Percentiles rank a stretch among this genome's conserved stretches.
Conservation (phyloP, 768 basidiomycete species). For the Collybia nuda region DNA sequence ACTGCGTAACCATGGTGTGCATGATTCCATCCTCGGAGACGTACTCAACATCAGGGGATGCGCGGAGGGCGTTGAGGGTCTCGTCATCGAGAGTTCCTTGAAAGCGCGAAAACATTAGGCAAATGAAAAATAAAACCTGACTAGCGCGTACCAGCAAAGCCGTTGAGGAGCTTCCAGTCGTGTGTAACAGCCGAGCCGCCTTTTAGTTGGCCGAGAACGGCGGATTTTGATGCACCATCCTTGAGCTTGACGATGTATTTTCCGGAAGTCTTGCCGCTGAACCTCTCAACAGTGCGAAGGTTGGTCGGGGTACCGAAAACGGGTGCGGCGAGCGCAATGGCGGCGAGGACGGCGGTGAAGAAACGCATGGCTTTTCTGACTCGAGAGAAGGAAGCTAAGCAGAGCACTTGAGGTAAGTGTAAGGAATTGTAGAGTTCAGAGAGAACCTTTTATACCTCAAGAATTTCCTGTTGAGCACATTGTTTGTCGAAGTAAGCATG, state of each 20-base stretch:
- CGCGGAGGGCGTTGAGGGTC: conserved; percentile 19
- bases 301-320: conserved; percentile 2
- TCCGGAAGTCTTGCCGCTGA: conserved; percentile 22
- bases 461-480: too few species aligned
- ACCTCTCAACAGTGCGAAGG: conserved; percentile 5
- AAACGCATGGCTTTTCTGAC: conserved; percentile 3
- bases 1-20: conserved; percentile 22
- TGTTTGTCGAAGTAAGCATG: too few species aligned
- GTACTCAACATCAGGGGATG: conserved; percentile 19
- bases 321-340: conserved; percentile 4
- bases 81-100: conserved; percentile 15
- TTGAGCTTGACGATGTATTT: conserved; percentile 32
- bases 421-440: too few species aligned
- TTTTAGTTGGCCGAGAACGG: conserved; percentile 11
- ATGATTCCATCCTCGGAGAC: conserved; percentile 22
- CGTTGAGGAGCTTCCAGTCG: conserved; percentile 27
- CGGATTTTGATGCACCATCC: conserved; percentile 21
- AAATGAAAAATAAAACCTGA: background rate
- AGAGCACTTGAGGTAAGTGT: too few species aligned
- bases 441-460: too few species aligned
- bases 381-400: too few species aligned
- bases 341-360: conserved; percentile 5
- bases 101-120: background rate
- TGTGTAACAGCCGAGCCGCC: conserved; percentile 6
- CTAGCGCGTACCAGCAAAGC: conserved; percentile 25